Evolutionary conservation across 129 eudicot genomes (phyloP), one percentile per base, ranked within the genome.

Genomic region (Helianthus annuus): DNA sequence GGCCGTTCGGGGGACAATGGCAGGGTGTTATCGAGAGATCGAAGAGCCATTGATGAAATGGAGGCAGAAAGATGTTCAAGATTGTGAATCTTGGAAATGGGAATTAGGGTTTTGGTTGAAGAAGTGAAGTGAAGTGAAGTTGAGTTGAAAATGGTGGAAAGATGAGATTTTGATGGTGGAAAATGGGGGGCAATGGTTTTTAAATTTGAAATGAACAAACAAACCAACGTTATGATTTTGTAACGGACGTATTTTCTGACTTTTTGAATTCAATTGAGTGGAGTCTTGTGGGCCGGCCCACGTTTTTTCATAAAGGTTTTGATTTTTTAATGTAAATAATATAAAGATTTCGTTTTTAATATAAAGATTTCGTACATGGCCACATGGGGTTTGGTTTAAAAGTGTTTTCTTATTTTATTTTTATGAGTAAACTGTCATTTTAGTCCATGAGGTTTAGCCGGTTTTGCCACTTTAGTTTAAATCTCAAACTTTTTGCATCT

Each of bases 11-110:
- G 81, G 45, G 86, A 52, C 44, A 82, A 36, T 7, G 92, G 92
- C 53, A 91, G 36, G 32, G 92, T 86, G 59, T 88, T 91, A 76
- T 91, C 97, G 12, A 88, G 88, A 64, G 96, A 27, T 71, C 97
- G 82, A 69, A 91, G 64, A 8, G 97, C 95, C 97, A 91, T 88
- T 84, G 54, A 58, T 66, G 42, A 9, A 14, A 3, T 34, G 42
- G 0, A 4, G 54, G 36, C 8, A 40, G 32, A 59, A 40, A 19
- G 48, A 49, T 3, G 7, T 78, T 78, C 56, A 55, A 52, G 76
- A 74, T 4, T 58, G 54, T 55, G 8, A 39, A 19, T 22, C 19
- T 27, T 48, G 24, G 48, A 69, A 67, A 59, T 27, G 44, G 77
- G 62, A 51, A 61, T 34, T 32, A 63, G 58, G 78, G 44, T 36